Percentiles rank a stretch among this genome's conserved stretches.
Evolutionary conservation across 2,329 filamentous ascomycete genomes (phyloP).

Genomic region (Neonectria magnoliae): DNA sequence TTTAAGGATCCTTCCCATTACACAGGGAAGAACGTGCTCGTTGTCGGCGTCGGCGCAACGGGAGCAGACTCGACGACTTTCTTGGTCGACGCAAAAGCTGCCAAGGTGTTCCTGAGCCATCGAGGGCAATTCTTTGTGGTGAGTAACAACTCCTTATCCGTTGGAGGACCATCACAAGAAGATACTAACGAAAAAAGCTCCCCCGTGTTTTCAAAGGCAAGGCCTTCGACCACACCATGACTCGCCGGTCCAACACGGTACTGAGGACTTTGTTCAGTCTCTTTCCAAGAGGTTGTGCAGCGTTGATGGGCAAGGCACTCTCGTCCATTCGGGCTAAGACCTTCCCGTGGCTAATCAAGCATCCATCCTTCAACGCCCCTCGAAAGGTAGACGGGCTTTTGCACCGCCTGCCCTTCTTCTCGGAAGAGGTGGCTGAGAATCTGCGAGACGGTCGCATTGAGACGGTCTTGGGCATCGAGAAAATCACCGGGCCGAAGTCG

Average conservation of each 20-base stretch:
- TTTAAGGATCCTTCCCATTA: slow-evolving; percentile 49
- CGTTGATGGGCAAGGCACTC: slow-evolving; percentile 34
- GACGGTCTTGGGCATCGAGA: slow-evolving; percentile 41
- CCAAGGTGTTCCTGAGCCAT: slow-evolving; percentile 56
- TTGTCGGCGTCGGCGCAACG: slow-evolving; percentile 57
- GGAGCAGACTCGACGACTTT: slow-evolving; percentile 44
- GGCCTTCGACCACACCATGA: slow-evolving; percentile 48
- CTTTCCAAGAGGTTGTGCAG: slow-evolving; percentile 22
- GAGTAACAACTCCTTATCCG: slow-evolving; percentile 6
- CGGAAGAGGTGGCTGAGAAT: slow-evolving; percentile 42
- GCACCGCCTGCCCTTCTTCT: slow-evolving; percentile 43
- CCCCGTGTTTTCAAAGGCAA: slow-evolving; percentile 45
- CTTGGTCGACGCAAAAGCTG: slow-evolving; percentile 44
- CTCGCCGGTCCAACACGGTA: slow-evolving; percentile 41
- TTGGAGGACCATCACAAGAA: background rate
- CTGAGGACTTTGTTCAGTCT: slow-evolving; percentile 26
- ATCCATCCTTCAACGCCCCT: slow-evolving; percentile 26
- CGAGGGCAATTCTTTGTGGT: slow-evolving; percentile 44
- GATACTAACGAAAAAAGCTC: slow-evolving; percentile 32
- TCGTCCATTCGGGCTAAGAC: slow-evolving; percentile 29
- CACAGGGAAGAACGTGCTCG: slow-evolving; percentile 54
- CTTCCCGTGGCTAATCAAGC: slow-evolving; percentile 32
- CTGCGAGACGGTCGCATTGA: slow-evolving; percentile 42
- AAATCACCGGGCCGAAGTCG: slow-evolving; percentile 43
- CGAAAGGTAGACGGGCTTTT: slow-evolving; percentile 31